phyloP scores from a whole-genome alignment of 2,329 filamentous ascomycete genomes.

The Aspergillus amoenus region DNA sequence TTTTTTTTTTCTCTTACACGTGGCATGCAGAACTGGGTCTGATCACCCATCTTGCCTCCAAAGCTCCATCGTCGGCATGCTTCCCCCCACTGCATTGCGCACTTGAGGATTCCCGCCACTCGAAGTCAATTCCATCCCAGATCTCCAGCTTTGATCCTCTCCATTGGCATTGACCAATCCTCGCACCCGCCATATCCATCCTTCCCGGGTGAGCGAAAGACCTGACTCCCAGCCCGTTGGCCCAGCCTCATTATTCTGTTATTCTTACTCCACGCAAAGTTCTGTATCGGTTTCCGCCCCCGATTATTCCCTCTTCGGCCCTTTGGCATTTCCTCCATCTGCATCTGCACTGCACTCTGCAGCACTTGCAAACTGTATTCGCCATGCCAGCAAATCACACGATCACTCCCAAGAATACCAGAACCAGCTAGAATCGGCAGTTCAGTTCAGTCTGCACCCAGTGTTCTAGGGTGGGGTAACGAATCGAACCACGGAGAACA shows the following conservation, averaged over 20 bases:
- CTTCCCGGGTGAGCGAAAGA: neutral
- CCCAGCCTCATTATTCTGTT: neutral
- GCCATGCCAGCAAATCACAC: neutral
- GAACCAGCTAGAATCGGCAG: neutral
- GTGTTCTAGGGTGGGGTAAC: neutral
- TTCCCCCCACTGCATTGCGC: neutral
- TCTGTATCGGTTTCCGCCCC: neutral
- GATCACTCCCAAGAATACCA: neutral
- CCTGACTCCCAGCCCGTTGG: too few relatives aligned
- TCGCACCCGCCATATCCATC: neutral
- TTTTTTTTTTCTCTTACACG: conserved; percentile 3
- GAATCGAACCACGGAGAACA: neutral
- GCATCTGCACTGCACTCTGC: neutral
- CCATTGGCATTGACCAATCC: neutral
- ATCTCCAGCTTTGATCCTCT: neutral
- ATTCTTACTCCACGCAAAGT: neutral
- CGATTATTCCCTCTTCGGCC: neutral
- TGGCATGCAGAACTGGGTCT: conserved; percentile 6
- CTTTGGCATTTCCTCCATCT: neutral
- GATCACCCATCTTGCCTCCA: neutral
- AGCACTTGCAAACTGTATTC: neutral
- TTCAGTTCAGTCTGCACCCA: neutral
- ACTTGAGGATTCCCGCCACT: neutral
- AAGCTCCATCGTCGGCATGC: neutral
- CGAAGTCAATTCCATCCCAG: neutral